Percentiles rank a stretch among this genome's conserved stretches.
Conservation (phyloP, 1,139 yeast genomes). For the Pneumocystis murina region DNA sequence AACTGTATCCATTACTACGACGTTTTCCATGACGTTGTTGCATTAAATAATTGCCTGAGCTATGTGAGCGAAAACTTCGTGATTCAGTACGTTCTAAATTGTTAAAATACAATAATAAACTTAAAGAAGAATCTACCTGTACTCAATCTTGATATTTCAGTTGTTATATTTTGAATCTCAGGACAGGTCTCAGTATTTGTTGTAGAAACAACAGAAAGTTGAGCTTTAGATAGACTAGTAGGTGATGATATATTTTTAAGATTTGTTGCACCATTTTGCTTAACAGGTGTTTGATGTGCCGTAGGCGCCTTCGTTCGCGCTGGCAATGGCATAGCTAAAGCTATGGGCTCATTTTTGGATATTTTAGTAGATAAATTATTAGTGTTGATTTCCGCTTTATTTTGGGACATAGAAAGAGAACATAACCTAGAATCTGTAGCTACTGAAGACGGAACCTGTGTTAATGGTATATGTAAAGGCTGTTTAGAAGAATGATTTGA, state of each 20-base stretch:
- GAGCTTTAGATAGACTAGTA: slow-evolving; percentile 3
- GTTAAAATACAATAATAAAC: neutral
- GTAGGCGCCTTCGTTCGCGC: slow-evolving; percentile 25
- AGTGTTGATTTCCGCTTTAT: slow-evolving; percentile 10
- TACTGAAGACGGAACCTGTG: slow-evolving; percentile 8
- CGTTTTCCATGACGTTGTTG: neutral
- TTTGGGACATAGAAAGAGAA: slow-evolving; percentile 19
- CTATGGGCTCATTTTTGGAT: slow-evolving; percentile 2
- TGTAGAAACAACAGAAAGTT: slow-evolving; percentile 9
- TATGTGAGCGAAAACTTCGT: neutral
- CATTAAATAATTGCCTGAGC: slow-evolving; percentile 6
- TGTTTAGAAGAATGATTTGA: neutral
- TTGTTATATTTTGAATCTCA: slow-evolving; percentile 25
- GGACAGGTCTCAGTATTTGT: slow-evolving; percentile 5
- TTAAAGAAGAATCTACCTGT: neutral
- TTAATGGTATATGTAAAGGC: slow-evolving; percentile 9
- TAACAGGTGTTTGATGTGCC: slow-evolving; percentile 9
- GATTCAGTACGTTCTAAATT: slow-evolving; percentile 1
- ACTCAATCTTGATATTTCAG: neutral
- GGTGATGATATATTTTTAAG: slow-evolving; percentile 24
- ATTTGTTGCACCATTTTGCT: slow-evolving; percentile 15
- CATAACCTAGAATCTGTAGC: slow-evolving; percentile 17
- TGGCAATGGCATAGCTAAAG: slow-evolving; percentile 15
- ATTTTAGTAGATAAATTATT: slow-evolving; percentile 3
- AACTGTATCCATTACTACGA: neutral